Evolutionary conservation across 2,329 filamentous ascomycete genomes (phyloP).

Genomic region (Diaporthe aspalathi): DNA sequence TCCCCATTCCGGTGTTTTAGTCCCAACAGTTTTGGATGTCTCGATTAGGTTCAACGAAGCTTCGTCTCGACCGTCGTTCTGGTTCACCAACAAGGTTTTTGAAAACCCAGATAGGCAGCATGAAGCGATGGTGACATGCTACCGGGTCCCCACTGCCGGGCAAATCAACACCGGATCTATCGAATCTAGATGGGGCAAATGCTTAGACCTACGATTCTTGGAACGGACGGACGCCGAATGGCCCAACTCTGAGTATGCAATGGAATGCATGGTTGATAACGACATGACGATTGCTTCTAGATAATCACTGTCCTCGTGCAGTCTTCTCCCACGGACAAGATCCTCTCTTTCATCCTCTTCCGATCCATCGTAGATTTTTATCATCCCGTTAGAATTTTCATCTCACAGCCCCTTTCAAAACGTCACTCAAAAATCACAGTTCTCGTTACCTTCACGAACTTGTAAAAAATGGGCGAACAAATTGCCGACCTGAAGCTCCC

Average conservation of each 20-base stretch:
- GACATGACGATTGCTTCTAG: conserved; percentile 27
- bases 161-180: background rate
- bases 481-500: conserved; percentile 21
- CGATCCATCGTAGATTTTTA: background rate
- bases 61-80: background rate
- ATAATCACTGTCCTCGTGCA: conserved; percentile 2
- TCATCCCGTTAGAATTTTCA: background rate
- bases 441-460: background rate
- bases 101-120: background rate
- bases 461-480: conserved; percentile 12
- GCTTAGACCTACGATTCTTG: conserved; percentile 26
- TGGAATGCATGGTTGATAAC: background rate
- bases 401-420: background rate
- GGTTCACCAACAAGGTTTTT: background rate
- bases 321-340: background rate
- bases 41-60: background rate
- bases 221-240: conserved; percentile 3
- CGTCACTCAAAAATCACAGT: background rate
- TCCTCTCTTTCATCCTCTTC: background rate
- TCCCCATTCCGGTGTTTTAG: background rate
- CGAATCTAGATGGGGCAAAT: conserved; percentile 1
- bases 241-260: background rate
- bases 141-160: background rate
- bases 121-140: background rate
- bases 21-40: background rate